phyloP scores from a whole-genome alignment of 1,284 basidiomycete genomes.

The Melampsora larici-populina region DNA sequence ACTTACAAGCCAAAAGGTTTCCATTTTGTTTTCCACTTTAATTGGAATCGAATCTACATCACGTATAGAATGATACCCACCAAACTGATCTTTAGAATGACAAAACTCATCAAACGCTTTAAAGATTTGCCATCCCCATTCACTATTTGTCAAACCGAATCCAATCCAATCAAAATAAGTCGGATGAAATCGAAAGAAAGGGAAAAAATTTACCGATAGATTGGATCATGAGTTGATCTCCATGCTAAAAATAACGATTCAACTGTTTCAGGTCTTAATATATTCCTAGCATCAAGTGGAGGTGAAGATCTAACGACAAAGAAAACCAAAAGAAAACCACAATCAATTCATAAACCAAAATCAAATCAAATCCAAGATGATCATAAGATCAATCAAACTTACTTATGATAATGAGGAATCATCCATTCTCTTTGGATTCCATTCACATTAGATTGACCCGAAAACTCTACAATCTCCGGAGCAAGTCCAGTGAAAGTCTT shows the following conservation, averaged over 20 bases:
- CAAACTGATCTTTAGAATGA: slow-evolving; percentile 62
- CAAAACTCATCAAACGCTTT: slow-evolving; percentile 82
- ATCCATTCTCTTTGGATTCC: slow-evolving; percentile 49
- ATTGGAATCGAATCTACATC: slow-evolving; percentile 75
- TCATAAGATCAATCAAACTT: not conserved
- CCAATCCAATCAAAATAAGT: no score
- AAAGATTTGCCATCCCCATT: slow-evolving; percentile 86
- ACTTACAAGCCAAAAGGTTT: slow-evolving; percentile 83
- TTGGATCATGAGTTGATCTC: slow-evolving; percentile 74
- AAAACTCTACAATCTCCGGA: slow-evolving; percentile 54
- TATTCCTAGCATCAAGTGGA: slow-evolving; percentile 38
- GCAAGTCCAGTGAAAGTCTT: slow-evolving; percentile 66
- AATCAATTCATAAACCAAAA: no score
- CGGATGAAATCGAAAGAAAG: not conserved
- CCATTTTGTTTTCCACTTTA: slow-evolving; percentile 80
- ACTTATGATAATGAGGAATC: slow-evolving; percentile 48
- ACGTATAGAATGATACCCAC: slow-evolving; percentile 78
- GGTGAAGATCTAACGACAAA: not conserved
- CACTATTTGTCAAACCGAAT: slow-evolving; percentile 52
- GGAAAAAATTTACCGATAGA: slow-evolving; percentile 63
- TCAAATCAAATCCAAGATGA: not conserved
- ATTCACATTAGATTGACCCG: no score
- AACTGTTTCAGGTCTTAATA: slow-evolving; percentile 77
- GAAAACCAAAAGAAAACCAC: not conserved
- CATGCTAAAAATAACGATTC: slow-evolving; percentile 86